Evolutionary conservation across 2,329 filamentous ascomycete species (phyloP).

Genomic region (Diplocarpon mali): DNA sequence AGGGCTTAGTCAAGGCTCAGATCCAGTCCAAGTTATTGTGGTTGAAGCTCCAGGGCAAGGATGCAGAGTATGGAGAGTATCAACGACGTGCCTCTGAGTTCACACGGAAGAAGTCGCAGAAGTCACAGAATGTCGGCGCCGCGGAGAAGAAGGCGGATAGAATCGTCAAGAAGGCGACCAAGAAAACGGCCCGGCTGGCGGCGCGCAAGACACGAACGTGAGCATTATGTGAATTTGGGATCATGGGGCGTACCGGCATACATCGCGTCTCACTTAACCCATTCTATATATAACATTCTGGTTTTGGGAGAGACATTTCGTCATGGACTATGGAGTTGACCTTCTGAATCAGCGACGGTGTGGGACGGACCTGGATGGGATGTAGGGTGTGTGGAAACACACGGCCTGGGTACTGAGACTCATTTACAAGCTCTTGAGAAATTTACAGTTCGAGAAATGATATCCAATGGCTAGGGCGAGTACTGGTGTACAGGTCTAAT

Average conservation of each 20-base stretch:
- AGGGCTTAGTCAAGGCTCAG: conserved; percentile 41
- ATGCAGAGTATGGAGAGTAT: conserved; percentile 36
- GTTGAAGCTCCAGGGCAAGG: conserved; percentile 41
- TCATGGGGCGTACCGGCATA: conserved; percentile 2
- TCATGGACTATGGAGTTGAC: conserved; percentile 10
- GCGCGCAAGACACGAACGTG: conserved; percentile 6
- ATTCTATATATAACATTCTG: no score
- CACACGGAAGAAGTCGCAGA: conserved; percentile 7
- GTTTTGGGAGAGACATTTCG: no score
- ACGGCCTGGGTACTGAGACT: no score
- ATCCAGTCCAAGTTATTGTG: conserved; percentile 46
- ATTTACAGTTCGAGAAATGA: conserved; percentile 33
- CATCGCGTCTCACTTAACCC: no score
- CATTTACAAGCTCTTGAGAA: no score
- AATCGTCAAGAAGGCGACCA: conserved; percentile 12
- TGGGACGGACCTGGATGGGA: conserved; percentile 4
- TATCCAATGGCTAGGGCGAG: conserved; percentile 51
- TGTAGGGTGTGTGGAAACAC: not conserved
- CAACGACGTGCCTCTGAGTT: conserved; percentile 34
- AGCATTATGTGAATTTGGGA: conserved; percentile 3
- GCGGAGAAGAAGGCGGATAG: conserved; percentile 7
- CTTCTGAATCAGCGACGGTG: conserved; percentile 9
- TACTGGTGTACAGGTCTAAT: conserved; percentile 18
- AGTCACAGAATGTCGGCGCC: conserved; percentile 7
- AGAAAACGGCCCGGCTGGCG: conserved; percentile 9